A percentile compares a stretch with the other conserved stretches of the same genome.
Conservation (phyloP, 2,329 filamentous ascomycete species). For the Cordyceps javanica region DNA sequence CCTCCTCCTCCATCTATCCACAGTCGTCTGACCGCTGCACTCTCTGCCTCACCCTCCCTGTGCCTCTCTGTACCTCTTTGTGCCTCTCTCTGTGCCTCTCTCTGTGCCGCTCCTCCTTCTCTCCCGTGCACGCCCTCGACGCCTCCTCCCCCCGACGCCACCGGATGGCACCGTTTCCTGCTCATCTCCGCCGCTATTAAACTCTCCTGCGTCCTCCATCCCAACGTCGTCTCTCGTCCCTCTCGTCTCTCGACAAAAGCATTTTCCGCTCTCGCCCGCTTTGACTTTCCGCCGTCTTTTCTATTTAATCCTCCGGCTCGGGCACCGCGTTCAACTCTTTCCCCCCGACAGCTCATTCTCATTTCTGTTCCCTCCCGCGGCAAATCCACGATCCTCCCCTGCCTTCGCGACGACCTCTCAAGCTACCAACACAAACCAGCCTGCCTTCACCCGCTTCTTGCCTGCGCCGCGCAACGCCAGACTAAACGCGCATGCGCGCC, state of each 20-base stretch:
- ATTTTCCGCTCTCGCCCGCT: not conserved
- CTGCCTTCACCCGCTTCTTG: not conserved
- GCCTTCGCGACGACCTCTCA: not conserved
- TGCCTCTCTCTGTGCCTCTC: too few relatives aligned
- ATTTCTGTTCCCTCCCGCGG: not conserved
- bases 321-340: not conserved
- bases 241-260: not conserved
- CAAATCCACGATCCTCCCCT: not conserved
- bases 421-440: not conserved
- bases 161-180: not conserved
- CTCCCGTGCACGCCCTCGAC: not conserved
- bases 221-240: slow-evolving; percentile 3
- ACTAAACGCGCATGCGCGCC: not conserved
- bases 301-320: not conserved
- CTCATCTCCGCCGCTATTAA: not conserved
- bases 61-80: too few relatives aligned
- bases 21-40: too few relatives aligned
- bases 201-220: not conserved
- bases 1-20: too few relatives aligned
- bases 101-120: not conserved
- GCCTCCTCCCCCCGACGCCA: not conserved
- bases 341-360: not conserved
- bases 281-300: not conserved
- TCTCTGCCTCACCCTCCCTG: too few relatives aligned
- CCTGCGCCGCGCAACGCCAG: not conserved